A percentile compares a stretch with the other conserved stretches of the same genome.
phyloP scores from a whole-genome alignment of 345 rosid genomes.

The Rhodamnia argentea region DNA sequence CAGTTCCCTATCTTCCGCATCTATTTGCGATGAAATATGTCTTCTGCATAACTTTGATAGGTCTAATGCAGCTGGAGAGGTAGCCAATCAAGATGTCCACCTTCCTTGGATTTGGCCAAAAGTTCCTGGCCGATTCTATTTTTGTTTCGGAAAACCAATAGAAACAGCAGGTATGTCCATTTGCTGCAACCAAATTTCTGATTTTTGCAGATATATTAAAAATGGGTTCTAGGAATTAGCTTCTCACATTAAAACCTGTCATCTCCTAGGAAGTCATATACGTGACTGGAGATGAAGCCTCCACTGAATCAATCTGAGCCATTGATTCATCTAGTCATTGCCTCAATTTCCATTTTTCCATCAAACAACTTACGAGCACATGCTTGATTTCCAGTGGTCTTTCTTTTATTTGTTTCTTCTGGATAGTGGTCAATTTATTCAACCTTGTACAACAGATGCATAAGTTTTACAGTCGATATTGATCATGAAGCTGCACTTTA shows the following conservation, averaged over 20 bases:
- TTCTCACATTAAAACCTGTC: neutral
- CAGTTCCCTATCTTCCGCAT: neutral
- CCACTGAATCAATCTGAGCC: neutral
- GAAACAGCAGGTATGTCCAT: constrained; percentile 42
- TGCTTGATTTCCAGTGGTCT: neutral
- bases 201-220: neutral
- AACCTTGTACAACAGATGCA: neutral
- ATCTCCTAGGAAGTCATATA: neutral
- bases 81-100: constrained; percentile 46
- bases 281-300: neutral
- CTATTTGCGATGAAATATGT: neutral
- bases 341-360: neutral
- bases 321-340: neutral
- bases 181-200: neutral
- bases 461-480: neutral
- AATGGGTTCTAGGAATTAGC: neutral
- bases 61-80: constrained; percentile 35
- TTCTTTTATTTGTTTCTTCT: neutral
- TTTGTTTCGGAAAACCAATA: constrained; percentile 70
- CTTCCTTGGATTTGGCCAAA: constrained; percentile 54
- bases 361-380: neutral
- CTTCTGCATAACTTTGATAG: constrained; percentile 8
- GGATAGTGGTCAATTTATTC: neutral
- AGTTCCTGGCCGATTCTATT: constrained; percentile 72
- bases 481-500: neutral